Percentiles rank a stretch among this genome's conserved stretches.
These are phyloP conservation scores for Penicillium sp. DNA, from an alignment of 2,329 filamentous ascomycete species.

Conservation along the genomic window DNA sequence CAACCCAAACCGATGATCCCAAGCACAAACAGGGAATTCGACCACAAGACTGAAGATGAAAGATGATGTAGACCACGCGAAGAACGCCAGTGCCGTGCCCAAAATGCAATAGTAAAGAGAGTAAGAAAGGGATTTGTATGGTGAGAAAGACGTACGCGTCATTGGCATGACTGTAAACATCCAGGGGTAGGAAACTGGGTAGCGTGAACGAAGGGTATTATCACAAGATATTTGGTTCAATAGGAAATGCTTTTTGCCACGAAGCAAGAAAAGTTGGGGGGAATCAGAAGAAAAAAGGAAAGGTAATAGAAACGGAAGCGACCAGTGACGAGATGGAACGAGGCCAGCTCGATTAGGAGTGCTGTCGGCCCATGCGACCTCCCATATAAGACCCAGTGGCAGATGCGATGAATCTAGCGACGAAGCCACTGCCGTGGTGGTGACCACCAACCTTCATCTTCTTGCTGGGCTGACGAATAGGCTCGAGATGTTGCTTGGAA, in stretches of 20 bases:
- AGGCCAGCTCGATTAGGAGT: slow-evolving; percentile 31
- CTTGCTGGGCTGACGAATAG: slow-evolving; percentile 43
- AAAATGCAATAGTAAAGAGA: slow-evolving; percentile 3
- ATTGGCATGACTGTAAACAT: neutral
- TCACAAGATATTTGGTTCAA: slow-evolving; percentile 22
- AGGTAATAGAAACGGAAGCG: neutral
- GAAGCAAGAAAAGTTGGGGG: slow-evolving; percentile 16
- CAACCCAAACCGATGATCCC: slow-evolving; percentile 5
- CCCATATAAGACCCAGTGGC: slow-evolving; percentile 48
- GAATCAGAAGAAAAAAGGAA: slow-evolving; percentile 6
- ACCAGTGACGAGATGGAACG: slow-evolving; percentile 17
- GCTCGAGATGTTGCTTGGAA: slow-evolving; percentile 35
- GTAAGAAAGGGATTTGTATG: slow-evolving; percentile 3
- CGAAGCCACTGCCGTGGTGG: slow-evolving; percentile 40
- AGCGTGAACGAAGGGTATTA: slow-evolving; percentile 21
- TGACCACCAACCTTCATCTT: slow-evolving; percentile 43
- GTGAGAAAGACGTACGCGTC: neutral
- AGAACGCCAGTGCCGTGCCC: neutral
- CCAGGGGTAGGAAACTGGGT: neutral
- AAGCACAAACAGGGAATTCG: neutral
- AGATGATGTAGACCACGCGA: neutral
- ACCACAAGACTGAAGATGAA: neutral
- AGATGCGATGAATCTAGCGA: slow-evolving; percentile 49
- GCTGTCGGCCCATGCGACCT: slow-evolving; percentile 39
- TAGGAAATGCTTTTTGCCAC: slow-evolving; percentile 20